Percentiles rank a stretch among this genome's conserved stretches.
These are phyloP conservation scores for Aspergillus tamarii DNA, from an alignment of 2,329 filamentous ascomycete species.

Conservation along the genomic window DNA sequence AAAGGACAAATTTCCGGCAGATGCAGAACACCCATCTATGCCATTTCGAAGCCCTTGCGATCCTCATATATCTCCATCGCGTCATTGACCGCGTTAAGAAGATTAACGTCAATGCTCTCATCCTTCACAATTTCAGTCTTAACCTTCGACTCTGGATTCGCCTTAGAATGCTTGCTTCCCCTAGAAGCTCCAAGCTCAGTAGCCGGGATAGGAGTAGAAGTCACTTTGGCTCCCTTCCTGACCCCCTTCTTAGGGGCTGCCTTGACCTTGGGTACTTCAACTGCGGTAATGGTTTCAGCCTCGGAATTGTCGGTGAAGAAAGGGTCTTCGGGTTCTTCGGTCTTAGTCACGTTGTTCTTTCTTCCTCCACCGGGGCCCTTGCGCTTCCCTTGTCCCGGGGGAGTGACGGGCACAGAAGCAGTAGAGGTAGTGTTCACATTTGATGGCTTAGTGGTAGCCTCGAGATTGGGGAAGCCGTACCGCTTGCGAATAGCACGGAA, in stretches of 20 bases:
- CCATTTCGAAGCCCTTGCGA: background rate
- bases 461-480: constrained; percentile 25
- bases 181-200: constrained; percentile 8
- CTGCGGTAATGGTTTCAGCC: background rate
- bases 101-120: background rate
- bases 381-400: background rate
- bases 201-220: constrained; percentile 24
- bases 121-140: background rate
- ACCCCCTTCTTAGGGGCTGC: background rate
- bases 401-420: background rate
- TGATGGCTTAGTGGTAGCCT: background rate
- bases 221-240: constrained; percentile 19
- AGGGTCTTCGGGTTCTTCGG: background rate
- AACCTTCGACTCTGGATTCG: background rate
- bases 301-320: background rate
- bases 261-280: background rate
- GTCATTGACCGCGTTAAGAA: background rate
- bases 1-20: background rate
- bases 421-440: background rate
- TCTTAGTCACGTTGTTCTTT: background rate
- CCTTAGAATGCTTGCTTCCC: background rate
- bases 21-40: background rate
- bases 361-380: background rate
- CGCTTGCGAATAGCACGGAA: constrained; percentile 30
- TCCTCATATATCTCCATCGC: background rate